A percentile compares a stretch with the other conserved stretches of the same genome.
Conservation (phyloP, 306 rosid genomes). For the Coriaria nepalensis region DNA sequence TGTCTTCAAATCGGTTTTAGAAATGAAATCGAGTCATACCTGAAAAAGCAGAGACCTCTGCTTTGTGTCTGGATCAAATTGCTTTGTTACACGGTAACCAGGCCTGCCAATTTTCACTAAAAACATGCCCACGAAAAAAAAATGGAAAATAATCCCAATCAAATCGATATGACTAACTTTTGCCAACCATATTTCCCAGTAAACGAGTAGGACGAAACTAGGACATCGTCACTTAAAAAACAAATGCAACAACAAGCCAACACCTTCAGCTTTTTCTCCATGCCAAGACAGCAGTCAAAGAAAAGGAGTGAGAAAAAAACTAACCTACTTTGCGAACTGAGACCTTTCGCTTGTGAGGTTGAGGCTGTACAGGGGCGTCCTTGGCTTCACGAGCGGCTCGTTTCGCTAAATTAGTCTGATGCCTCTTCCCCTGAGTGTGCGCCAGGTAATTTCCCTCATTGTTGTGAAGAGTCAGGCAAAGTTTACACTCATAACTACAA, state of each 20-base stretch:
- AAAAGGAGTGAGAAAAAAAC: neutral
- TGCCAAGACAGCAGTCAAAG: neutral
- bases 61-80: slow-evolving; percentile 78
- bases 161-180: neutral
- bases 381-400: slow-evolving; percentile 95
- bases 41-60: slow-evolving; percentile 93
- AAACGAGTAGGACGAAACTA: neutral
- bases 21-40: slow-evolving; percentile 23
- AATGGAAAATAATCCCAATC: neutral
- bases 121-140: slow-evolving; percentile 3
- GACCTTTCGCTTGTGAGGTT: slow-evolving; percentile 90
- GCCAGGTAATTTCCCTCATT: slow-evolving; percentile 97
- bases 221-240: neutral
- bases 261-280: too few species aligned
- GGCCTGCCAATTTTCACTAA: slow-evolving; percentile 95
- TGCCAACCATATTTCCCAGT: neutral
- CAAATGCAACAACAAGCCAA: too few species aligned
- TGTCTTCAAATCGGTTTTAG: too few species aligned
- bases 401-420: slow-evolving; percentile 86
- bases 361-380: slow-evolving; percentile 94
- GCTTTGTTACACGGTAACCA: slow-evolving; percentile 87
- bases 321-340: slow-evolving; percentile 58
- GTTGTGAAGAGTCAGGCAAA: slow-evolving; percentile 83
- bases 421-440: slow-evolving; percentile 92
- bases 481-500: slow-evolving; percentile 80